phyloP scores from a whole-genome alignment of 192 early-diverging fungal genomes.

The Coemansia brasiliensis region DNA sequence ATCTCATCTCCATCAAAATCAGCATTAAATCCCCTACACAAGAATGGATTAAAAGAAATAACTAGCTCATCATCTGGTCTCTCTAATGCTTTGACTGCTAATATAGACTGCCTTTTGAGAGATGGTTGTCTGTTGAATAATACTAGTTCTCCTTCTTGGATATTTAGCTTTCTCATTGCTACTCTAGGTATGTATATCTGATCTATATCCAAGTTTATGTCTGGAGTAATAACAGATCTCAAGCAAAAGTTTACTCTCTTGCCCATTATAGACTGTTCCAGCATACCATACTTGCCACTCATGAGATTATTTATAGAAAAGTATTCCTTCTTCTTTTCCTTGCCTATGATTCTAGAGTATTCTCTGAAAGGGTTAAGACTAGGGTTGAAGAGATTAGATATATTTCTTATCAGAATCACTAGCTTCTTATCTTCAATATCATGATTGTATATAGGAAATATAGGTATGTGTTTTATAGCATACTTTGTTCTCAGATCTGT shows the following conservation, averaged over 20 bases:
- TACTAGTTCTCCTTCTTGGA: background rate
- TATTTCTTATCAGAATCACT: conserved; percentile 4
- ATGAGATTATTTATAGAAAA: conserved; percentile 9
- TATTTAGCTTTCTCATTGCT: background rate
- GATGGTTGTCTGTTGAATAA: conserved; percentile 16
- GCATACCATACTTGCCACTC: conserved; percentile 1
- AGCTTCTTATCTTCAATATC: conserved; percentile 6
- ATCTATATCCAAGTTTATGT: conserved; percentile 7
- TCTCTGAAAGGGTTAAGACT: conserved; percentile 7
- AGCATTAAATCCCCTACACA: conserved; percentile 20
- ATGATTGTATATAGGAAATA: conserved; percentile 18
- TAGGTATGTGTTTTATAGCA: conserved; percentile 2
- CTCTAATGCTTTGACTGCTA: conserved; percentile 1
- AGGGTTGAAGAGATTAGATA: conserved; percentile 6
- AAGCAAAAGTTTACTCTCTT: conserved; percentile 18
- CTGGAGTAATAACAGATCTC: conserved; percentile 13
- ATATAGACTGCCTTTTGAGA: conserved; percentile 11
- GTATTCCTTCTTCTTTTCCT: conserved; percentile 1
- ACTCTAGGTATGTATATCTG: background rate
- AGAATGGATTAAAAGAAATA: conserved; percentile 12
- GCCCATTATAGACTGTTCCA: background rate
- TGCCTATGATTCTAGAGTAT: conserved; percentile 5
- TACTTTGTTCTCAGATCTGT: background rate
- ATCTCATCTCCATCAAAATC: conserved; percentile 23
- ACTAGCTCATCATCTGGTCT: conserved; percentile 11